These are phyloP conservation scores for Clitopilus passeckerianus DNA, from an alignment of 768 basidiomycete species.

Conservation along the genomic window DNA sequence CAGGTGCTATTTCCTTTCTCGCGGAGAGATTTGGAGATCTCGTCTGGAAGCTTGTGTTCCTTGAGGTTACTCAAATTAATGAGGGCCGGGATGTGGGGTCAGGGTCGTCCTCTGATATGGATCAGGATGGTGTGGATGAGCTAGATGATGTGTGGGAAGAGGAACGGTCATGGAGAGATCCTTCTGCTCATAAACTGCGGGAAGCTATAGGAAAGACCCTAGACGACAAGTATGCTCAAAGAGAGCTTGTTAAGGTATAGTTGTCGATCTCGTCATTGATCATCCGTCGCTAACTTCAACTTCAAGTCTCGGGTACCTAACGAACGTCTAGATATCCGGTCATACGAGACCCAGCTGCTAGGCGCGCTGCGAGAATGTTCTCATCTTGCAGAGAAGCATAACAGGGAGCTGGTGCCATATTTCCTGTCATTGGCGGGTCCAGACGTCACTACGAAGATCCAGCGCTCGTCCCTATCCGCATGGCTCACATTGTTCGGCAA, in stretches of 20 bases:
- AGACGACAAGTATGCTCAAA: conserved; percentile 20
- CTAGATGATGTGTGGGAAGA: conserved; percentile 42
- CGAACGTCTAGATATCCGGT: conserved; percentile 65
- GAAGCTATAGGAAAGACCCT: conserved; percentile 45
- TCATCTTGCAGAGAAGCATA: conserved; percentile 79
- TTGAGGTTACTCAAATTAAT: conserved; percentile 17
- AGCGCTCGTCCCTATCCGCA: conserved; percentile 57
- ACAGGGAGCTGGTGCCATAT: conserved; percentile 79
- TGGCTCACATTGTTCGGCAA: conserved; percentile 89
- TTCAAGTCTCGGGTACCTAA: conserved; percentile 23
- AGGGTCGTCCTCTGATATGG: neutral
- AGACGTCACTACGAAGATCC: conserved; percentile 33
- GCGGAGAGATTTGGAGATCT: conserved; percentile 55
- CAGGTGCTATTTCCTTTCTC: conserved; percentile 56
- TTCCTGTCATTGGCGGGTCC: conserved; percentile 57
- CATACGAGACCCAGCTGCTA: conserved; percentile 83
- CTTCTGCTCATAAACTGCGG: conserved; percentile 60
- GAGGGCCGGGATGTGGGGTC: conserved; percentile 8
- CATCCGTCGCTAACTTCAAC: neutral
- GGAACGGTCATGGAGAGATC: conserved; percentile 77
- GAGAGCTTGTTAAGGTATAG: conserved; percentile 28
- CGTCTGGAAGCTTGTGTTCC: conserved; percentile 69
- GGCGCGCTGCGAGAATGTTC: conserved; percentile 62
- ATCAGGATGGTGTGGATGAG: conserved; percentile 1
- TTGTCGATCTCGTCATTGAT: conserved; percentile 10